These are phyloP conservation scores for Paracorniculantispora psalliotae DNA, from an alignment of 2,329 filamentous ascomycete species.

Conservation along the genomic window DNA sequence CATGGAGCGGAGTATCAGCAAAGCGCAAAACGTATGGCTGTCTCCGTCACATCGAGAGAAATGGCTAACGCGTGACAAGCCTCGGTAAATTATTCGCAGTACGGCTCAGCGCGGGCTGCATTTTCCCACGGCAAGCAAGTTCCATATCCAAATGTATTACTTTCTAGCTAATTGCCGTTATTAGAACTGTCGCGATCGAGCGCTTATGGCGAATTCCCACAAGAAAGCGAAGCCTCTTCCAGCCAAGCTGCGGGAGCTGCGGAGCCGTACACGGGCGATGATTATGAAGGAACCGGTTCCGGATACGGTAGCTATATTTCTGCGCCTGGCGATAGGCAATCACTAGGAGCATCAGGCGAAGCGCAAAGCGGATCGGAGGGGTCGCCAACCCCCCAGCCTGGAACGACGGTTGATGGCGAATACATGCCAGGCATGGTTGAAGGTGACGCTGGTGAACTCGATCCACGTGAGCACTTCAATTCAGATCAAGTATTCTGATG, in stretches of 20 bases:
- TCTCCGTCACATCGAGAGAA: neutral
- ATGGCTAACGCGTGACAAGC: neutral
- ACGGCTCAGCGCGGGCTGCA: neutral
- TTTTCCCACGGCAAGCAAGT: neutral
- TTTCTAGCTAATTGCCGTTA: neutral
- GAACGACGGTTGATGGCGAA: slow-evolving; percentile 2
- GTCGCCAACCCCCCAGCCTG: neutral
- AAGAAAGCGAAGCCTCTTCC: slow-evolving; percentile 5
- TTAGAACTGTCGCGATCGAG: neutral
- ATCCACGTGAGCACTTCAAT: slow-evolving; percentile 32
- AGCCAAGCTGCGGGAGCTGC: neutral
- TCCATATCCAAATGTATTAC: no score
- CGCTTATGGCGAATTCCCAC: neutral
- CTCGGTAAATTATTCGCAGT: slow-evolving; percentile 1
- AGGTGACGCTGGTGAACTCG: slow-evolving; percentile 23
- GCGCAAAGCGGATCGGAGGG: slow-evolving; percentile 6
- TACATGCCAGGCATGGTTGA: slow-evolving; percentile 5
- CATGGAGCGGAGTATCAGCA: neutral
- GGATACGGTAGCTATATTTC: neutral
- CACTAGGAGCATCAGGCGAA: neutral
- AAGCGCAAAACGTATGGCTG: neutral
- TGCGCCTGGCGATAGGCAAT: neutral
- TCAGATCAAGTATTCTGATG: neutral
- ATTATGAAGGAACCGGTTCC: neutral
- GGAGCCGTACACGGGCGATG: neutral